These are phyloP conservation scores for Mycena chlorophos DNA, from an alignment of 768 basidiomycete genomes.

Conservation along the genomic window DNA sequence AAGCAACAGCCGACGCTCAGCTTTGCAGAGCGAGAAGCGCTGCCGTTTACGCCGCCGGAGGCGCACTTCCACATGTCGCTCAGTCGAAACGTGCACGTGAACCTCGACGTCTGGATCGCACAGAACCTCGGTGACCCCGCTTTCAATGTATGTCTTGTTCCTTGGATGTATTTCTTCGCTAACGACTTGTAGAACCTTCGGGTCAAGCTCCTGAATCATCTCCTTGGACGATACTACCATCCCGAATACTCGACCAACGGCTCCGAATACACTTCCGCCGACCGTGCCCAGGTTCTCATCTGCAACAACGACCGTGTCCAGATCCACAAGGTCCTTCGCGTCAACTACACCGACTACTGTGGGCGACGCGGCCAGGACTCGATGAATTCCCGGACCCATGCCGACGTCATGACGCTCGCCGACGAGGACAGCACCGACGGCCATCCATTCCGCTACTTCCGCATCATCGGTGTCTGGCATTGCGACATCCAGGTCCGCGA, in stretches of 20 bases:
- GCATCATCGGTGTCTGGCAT: no score
- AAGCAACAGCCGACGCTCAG: no score
- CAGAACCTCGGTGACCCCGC: background rate
- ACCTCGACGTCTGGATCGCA: constrained; percentile 16
- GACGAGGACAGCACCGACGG: background rate
- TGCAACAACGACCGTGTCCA: background rate
- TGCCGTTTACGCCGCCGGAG: background rate
- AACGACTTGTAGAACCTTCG: background rate
- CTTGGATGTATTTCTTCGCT: background rate
- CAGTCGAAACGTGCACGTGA: background rate
- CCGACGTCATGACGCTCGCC: background rate
- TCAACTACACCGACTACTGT: background rate
- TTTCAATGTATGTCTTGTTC: background rate
- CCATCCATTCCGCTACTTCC: background rate
- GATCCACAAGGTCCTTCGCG: background rate
- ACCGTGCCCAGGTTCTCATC: background rate
- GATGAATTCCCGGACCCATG: no score
- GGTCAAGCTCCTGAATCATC: background rate
- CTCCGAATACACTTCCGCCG: background rate
- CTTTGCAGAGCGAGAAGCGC: background rate
- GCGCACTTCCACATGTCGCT: background rate
- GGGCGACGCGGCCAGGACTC: background rate
- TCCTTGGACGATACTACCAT: background rate
- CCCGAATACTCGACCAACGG: background rate
- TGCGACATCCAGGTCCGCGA: no score